These are phyloP conservation scores for Quercus glauca DNA, from an alignment of 306 rosid genomes.

Conservation along the genomic window DNA sequence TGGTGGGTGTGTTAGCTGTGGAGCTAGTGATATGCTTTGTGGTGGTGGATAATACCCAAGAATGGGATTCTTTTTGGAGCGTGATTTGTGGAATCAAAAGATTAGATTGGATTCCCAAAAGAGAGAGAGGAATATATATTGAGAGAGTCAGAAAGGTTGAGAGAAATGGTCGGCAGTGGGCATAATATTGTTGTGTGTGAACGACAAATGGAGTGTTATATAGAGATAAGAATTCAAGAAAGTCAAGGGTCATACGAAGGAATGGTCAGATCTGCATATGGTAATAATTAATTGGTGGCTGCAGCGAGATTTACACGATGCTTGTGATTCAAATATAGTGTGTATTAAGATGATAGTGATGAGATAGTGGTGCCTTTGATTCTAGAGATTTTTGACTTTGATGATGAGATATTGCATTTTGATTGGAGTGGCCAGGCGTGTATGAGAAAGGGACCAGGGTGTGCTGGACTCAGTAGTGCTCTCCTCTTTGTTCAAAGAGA, in stretches of 20 bases:
- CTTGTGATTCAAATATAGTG: not conserved
- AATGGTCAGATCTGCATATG: constrained; percentile 25
- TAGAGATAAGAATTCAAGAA: not conserved
- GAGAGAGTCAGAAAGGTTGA: not conserved
- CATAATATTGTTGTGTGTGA: too few relatives aligned
- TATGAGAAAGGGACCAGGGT: too few relatives aligned
- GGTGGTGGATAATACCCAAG: not conserved
- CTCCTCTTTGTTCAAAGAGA: too few relatives aligned
- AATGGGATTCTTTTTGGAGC: not conserved
- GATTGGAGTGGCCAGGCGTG: too few relatives aligned
- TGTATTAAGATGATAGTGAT: not conserved
- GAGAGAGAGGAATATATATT: too few relatives aligned
- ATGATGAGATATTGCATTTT: too few relatives aligned
- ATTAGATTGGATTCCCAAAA: too few relatives aligned
- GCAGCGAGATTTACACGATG: not conserved
- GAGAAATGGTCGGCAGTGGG: not conserved
- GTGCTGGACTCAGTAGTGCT: not conserved
- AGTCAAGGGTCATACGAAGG: not conserved
- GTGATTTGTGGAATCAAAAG: not conserved
- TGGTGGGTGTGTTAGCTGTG: too few relatives aligned
- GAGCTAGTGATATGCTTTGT: too few relatives aligned
- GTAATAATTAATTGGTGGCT: not conserved
- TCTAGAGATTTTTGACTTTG: too few relatives aligned
- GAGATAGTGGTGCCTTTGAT: too few relatives aligned
- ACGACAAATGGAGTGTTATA: not conserved